Base-by-base conservation (phyloP, 2,329 filamentous ascomycete species). In the Apiospora malaysiana region DNA sequence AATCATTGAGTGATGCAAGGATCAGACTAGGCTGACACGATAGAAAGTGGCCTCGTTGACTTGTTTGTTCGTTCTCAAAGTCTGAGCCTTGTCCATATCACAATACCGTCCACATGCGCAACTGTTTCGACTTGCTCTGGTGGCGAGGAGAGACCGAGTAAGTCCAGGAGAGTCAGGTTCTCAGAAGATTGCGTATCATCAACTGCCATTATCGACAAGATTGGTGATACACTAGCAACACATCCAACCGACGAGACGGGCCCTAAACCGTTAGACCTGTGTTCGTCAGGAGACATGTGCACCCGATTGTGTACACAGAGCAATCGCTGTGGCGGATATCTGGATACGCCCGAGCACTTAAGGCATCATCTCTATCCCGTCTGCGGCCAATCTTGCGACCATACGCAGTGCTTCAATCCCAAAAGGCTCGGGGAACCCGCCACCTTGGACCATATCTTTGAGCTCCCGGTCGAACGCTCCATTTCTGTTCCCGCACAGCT, bases 401-500 rank as follows among this genome's bases (percentile, higher is more conserved):
- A 68, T 21, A 70, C 42, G 2, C 59, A 72, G 1, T 71, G 71
- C 66, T 49, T 71, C 27, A 70, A 65, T 12, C n/a, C 59, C 27
- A 69, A 69, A 46, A 51, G n/a, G 4, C 32, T 72, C 1, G 42
- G 68, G 18, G 71, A 71, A 1, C 71, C 71, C n/a, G n/a, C 66
- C 2, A 32, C 69, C 0, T 45, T 72, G 14, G 42, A 71, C 59
- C 40, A 47, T 5, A 69, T 72, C 47, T 71, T 81, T 76, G 71
- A 76, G 73, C 40, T 79, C 76, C 71, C 71, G 2, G 65, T 72
- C 6, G 71, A 72, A 42, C 56, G 47, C 23, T 65, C 69, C 32
- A 45, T 73, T 8, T 73, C 72, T 23, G 68, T 73, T 3, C 66
- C 71, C 7, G 25, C 72, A 1, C 72, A 73, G 21, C 63, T 73